Conservation (phyloP, 1,139 yeast genomes). For the Suzukiozyma palmioleophila region DNA sequence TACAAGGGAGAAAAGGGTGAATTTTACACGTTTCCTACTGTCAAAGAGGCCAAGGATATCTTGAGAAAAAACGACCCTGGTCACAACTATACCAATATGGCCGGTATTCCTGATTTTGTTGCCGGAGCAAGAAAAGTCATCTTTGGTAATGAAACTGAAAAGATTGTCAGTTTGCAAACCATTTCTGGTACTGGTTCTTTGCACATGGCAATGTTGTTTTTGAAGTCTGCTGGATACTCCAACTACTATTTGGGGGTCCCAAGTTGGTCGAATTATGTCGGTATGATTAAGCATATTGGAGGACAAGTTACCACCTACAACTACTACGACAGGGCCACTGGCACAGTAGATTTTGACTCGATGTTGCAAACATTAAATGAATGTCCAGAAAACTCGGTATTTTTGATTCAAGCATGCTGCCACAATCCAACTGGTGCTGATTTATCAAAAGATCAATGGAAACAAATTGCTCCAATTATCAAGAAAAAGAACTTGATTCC, state of each 20-base stretch:
- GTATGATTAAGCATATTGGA: constrained; percentile 32
- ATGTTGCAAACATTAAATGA: constrained; percentile 22
- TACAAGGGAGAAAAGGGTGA: constrained; percentile 37
- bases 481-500: constrained; percentile 58
- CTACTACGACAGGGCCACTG: constrained; percentile 29
- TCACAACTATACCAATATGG: constrained; percentile 41
- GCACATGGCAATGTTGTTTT: constrained; percentile 34
- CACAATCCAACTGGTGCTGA: constrained; percentile 97
- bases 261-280: constrained; percentile 38
- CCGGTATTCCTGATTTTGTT: constrained; percentile 36
- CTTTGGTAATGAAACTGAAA: constrained; percentile 28
- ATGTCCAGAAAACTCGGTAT: constrained; percentile 30
- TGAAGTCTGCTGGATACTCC: constrained; percentile 23
- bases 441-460: constrained; percentile 79
- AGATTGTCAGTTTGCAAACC: constrained; percentile 36
- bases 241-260: constrained; percentile 37
- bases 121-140: constrained; percentile 32
- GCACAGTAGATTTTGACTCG: constrained; percentile 27
- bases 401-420: constrained; percentile 86
- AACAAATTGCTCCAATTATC: constrained; percentile 57
- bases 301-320: constrained; percentile 22
- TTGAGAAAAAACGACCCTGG: constrained; percentile 36
- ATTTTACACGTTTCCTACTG: constrained; percentile 36
- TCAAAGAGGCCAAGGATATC: constrained; percentile 29
- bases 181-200: constrained; percentile 44